A percentile compares a stretch with the other conserved stretches of the same genome.
phyloP scores from a whole-genome alignment of 2,329 filamentous ascomycete species.

The Stachybotrys elegans region DNA sequence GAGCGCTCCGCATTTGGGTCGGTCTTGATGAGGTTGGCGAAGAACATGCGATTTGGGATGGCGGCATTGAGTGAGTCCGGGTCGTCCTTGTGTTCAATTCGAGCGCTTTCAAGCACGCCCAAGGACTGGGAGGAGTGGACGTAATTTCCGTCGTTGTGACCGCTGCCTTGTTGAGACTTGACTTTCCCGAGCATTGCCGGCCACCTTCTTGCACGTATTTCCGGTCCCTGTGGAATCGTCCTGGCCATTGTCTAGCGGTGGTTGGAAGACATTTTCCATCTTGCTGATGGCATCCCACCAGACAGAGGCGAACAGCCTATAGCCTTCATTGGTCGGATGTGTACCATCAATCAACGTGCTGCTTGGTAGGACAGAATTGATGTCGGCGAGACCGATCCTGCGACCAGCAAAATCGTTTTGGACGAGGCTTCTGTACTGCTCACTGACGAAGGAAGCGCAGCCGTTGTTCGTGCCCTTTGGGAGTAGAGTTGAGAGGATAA shows the following conservation, averaged over 20 bases:
- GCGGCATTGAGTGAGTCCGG: constrained; percentile 3
- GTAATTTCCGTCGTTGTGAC: constrained; percentile 12
- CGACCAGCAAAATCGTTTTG: constrained; percentile 1
- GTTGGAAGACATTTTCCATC: constrained; percentile 3
- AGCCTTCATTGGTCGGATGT: constrained; percentile 29
- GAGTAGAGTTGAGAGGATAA: constrained; percentile 11
- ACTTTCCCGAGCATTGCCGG: constrained; percentile 7
- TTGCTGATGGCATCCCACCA: constrained; percentile 23
- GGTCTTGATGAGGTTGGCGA: constrained; percentile 4
- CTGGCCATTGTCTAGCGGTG: too few relatives aligned
- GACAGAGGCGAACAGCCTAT: constrained; percentile 29
- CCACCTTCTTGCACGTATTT: constrained; percentile 6
- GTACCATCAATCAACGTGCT: constrained; percentile 24
- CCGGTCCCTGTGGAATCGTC: too few relatives aligned
- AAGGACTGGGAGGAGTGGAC: constrained; percentile 5
- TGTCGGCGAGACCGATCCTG: constrained; percentile 8
- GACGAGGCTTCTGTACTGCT: constrained; percentile 20
- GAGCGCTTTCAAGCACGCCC: constrained; percentile 1
- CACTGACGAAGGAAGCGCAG: constrained; percentile 24
- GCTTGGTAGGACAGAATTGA: constrained; percentile 11
- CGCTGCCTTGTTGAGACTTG: constrained; percentile 9
- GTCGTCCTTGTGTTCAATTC: constrained; percentile 10
- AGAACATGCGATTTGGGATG: constrained; percentile 5
- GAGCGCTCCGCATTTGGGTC: neutral
- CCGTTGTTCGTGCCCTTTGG: constrained; percentile 14